phyloP scores from a whole-genome alignment of 2,329 filamentous ascomycete species.

The Chaetomium globosum region DNA sequence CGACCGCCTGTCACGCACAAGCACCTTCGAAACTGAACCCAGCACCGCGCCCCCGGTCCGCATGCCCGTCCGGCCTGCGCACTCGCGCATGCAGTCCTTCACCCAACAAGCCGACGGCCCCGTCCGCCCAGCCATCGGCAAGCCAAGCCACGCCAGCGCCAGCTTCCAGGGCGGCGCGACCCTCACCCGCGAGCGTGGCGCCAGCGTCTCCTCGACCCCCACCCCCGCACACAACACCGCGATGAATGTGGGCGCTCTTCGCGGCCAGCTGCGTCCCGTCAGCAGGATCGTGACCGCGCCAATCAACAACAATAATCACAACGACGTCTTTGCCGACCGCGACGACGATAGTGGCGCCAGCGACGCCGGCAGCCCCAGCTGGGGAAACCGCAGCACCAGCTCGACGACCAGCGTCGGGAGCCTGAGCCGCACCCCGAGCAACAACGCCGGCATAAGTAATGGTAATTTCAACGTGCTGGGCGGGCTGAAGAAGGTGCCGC shows the following conservation, averaged over 20 bases:
- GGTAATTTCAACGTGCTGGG: constrained; percentile 30
- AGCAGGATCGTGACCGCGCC: constrained; percentile 46
- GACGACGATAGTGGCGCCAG: constrained; percentile 56
- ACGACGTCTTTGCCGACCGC: constrained; percentile 53
- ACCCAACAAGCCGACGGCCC: constrained; percentile 41
- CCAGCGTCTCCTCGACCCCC: constrained; percentile 32
- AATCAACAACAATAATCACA: constrained; percentile 31
- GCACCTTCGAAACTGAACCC: constrained; percentile 42
- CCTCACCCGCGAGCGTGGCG: constrained; percentile 34
- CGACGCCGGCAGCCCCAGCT: constrained; percentile 56
- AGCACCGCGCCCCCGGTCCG: constrained; percentile 43
- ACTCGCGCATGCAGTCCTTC: constrained; percentile 35
- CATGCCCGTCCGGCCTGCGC: constrained; percentile 41
- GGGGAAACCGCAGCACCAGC: constrained; percentile 55
- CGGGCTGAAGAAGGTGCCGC: constrained; percentile 45
- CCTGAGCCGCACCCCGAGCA: constrained; percentile 52
- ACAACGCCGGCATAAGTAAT: constrained; percentile 38
- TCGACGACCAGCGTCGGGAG: constrained; percentile 61
- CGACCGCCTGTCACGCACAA: constrained; percentile 41
- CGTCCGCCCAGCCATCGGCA: constrained; percentile 43
- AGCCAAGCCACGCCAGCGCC: constrained; percentile 36
- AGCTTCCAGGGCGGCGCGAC: constrained; percentile 45
- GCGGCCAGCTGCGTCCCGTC: constrained; percentile 51
- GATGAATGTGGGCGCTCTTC: constrained; percentile 44
- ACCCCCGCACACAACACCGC: constrained; percentile 29